Evolutionary conservation across 2,329 filamentous ascomycete genomes (phyloP).

Genomic region (Eurotiales sp.): DNA sequence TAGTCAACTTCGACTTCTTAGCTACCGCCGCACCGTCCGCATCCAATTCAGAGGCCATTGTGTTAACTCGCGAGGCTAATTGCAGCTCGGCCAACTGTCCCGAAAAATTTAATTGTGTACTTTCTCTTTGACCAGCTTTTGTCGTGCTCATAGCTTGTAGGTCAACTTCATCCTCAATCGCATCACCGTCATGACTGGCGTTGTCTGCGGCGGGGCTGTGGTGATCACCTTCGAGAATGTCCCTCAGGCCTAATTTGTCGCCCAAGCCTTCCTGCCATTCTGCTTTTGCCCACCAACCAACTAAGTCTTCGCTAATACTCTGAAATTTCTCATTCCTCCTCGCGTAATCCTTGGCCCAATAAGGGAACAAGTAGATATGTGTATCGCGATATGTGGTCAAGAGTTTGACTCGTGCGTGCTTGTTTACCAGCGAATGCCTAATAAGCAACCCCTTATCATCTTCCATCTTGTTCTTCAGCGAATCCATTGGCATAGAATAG

Average conservation of each 20-base stretch:
- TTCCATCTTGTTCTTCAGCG: conserved; percentile 76
- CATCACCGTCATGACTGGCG: conserved; percentile 35
- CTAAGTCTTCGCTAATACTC: conserved; percentile 83
- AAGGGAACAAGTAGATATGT: conserved; percentile 90
- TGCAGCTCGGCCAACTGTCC: conserved; percentile 18
- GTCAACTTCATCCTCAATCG: conserved; percentile 53
- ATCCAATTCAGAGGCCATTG: conserved; percentile 15
- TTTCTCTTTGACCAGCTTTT: conserved; percentile 30
- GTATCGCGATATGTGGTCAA: conserved; percentile 82
- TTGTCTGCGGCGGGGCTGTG: conserved; percentile 38
- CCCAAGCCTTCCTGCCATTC: conserved; percentile 81
- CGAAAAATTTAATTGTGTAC: conserved; percentile 6
- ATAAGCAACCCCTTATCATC: conserved; percentile 64
- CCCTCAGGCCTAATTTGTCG: conserved; percentile 69
- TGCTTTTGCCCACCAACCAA: conserved; percentile 94
- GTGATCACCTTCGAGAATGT: conserved; percentile 50
- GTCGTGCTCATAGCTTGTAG: conserved; percentile 53
- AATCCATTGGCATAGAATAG: conserved; percentile 84
- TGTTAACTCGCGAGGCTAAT: conserved; percentile 28
- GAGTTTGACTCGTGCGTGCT: conserved; percentile 73
- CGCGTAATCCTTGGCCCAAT: conserved; percentile 84
- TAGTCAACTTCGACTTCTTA: conserved; percentile 34
- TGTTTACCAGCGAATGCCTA: conserved; percentile 70
- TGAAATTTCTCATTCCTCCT: conserved; percentile 76
- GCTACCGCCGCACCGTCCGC: conserved; percentile 7